phyloP scores from a whole-genome alignment of 371 early-diverging fungal species.

The Syncephalastrum racemosum region DNA sequence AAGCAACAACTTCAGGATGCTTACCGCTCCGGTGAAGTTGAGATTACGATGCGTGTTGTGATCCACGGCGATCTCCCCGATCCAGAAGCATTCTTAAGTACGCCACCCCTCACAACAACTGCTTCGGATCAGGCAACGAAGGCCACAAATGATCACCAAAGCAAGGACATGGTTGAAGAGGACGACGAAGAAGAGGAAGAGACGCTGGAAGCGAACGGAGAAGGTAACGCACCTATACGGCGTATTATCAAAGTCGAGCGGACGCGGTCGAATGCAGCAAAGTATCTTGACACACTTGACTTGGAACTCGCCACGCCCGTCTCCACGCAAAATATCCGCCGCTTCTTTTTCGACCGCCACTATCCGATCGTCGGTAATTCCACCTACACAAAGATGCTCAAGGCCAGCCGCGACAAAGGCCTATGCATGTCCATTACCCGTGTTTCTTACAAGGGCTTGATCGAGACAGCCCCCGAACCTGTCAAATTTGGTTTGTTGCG shows the following conservation, averaged over 20 bases:
- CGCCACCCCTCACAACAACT: not conserved
- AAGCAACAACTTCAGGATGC: conserved; percentile 24
- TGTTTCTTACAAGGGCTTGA: conserved; percentile 30
- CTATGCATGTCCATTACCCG: conserved; percentile 49
- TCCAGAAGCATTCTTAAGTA: conserved; percentile 6
- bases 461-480: conserved; percentile 49
- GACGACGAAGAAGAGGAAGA: conserved; percentile 23
- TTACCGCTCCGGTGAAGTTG: conserved; percentile 32
- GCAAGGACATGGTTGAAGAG: conserved; percentile 8
- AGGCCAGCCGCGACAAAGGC: conserved; percentile 67
- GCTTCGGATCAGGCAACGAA: not conserved
- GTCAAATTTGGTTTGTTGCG: conserved; percentile 51
- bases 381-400: conserved; percentile 50
- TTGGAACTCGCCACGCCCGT: conserved; percentile 34
- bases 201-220: not conserved
- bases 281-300: conserved; percentile 42
- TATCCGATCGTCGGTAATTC: conserved; percentile 70
- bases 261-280: conserved; percentile 51
- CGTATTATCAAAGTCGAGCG: conserved; percentile 22
- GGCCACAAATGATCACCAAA: conserved; percentile 1
- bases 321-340: conserved; percentile 37
- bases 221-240: not conserved
- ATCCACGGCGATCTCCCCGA: conserved; percentile 42
- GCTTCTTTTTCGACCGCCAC: conserved; percentile 34
- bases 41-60: conserved; percentile 38